A percentile compares a stretch with the other conserved stretches of the same genome.
phyloP scores from a whole-genome alignment of 148 eudicot genomes.

The Polygonum maritimum region DNA sequence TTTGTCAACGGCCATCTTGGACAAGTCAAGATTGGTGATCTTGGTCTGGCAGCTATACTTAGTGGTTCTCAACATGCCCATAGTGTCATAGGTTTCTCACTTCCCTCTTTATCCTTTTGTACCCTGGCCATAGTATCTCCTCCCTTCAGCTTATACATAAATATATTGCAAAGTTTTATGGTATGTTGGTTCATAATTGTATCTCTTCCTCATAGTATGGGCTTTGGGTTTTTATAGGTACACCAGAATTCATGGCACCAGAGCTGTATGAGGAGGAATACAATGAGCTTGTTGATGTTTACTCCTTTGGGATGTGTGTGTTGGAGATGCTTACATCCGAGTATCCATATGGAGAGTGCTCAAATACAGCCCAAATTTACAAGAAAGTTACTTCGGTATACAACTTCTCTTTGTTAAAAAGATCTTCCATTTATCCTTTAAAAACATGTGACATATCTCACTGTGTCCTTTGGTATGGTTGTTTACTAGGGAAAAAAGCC shows the following conservation, averaged over 20 bases:
- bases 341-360: constrained; percentile 78
- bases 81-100: constrained; percentile 54
- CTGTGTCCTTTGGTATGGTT: not conserved
- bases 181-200: not conserved
- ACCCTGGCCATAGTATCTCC: not conserved
- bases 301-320: constrained; percentile 88
- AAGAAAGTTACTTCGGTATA: constrained; percentile 81
- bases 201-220: not conserved
- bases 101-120: not conserved
- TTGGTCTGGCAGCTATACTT: constrained; percentile 82
- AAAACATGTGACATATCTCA: constrained; percentile 54
- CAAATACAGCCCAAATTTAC: constrained; percentile 83
- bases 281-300: constrained; percentile 67
- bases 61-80: constrained; percentile 61
- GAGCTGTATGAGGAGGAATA: constrained; percentile 80
- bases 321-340: constrained; percentile 81
- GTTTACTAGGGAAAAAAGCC: constrained; percentile 63
- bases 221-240: constrained; percentile 53
- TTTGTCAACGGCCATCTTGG: constrained; percentile 92
- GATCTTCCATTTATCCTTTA: constrained; percentile 43
- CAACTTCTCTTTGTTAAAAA: constrained; percentile 34
- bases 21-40: constrained; percentile 93
- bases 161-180: no score
- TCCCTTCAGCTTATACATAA: no score
- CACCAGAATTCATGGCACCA: constrained; percentile 96